Percentiles rank a stretch among this genome's conserved stretches.
phyloP scores from a whole-genome alignment of 768 basidiomycete species.

The Daedalea quercina region DNA sequence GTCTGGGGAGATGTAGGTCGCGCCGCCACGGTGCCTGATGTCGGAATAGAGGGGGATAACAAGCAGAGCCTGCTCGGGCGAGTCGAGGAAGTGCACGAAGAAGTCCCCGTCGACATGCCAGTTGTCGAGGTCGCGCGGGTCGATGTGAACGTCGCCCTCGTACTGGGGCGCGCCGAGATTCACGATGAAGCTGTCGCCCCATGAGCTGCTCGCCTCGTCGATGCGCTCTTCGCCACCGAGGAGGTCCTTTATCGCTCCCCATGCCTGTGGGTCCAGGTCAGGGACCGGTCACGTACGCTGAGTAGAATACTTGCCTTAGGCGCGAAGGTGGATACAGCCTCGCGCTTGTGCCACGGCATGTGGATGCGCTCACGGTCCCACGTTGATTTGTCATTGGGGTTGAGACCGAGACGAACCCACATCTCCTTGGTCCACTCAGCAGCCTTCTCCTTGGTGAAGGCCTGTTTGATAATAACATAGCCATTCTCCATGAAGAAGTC shows the following conservation, averaged over 20 bases:
- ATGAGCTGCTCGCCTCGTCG: constrained; percentile 37
- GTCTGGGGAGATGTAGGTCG: constrained; percentile 54
- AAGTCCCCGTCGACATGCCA: constrained; percentile 64
- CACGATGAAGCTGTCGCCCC: constrained; percentile 59
- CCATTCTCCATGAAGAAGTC: constrained; percentile 51
- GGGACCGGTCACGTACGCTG: background rate
- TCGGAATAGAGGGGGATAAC: constrained; percentile 57
- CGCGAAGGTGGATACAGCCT: constrained; percentile 40
- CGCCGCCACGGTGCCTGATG: constrained; percentile 48
- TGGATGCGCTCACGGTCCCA: constrained; percentile 48
- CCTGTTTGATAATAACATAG: constrained; percentile 44
- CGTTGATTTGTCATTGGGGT: constrained; percentile 47
- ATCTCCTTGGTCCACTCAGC: constrained; percentile 42
- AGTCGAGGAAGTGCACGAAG: constrained; percentile 59
- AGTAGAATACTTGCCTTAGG: constrained; percentile 45
- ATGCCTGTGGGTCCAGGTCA: constrained; percentile 37
- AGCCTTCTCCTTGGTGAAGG: constrained; percentile 47
- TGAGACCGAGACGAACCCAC: constrained; percentile 45
- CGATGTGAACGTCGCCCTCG: constrained; percentile 24
- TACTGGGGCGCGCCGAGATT: constrained; percentile 48
- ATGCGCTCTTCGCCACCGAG: constrained; percentile 56
- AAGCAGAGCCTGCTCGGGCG: constrained; percentile 57
- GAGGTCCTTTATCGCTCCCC: constrained; percentile 55
- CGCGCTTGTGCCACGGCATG: constrained; percentile 46
- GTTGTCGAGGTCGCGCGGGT: constrained; percentile 44